A percentile compares a stretch with the other conserved stretches of the same genome.
Conservation (phyloP, 164 flowering plant genomes). For the Stephania japonica region DNA sequence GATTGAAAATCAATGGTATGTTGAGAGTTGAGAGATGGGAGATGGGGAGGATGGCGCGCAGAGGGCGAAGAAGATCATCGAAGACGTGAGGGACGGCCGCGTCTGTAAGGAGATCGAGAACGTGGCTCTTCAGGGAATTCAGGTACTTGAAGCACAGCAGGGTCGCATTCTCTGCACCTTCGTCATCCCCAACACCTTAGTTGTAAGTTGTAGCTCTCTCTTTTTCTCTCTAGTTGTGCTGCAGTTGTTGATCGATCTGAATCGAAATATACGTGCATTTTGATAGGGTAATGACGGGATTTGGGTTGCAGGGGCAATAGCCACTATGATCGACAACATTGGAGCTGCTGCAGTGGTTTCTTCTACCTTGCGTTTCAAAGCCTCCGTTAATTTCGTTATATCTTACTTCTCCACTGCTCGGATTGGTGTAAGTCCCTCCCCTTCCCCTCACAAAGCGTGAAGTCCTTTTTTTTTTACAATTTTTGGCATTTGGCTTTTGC, state of each 20-base stretch:
- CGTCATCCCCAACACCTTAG: constrained; percentile 17
- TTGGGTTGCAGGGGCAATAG: constrained; percentile 43
- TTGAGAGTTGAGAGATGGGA: neutral
- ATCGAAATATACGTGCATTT: neutral
- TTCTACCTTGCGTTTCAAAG: constrained; percentile 10
- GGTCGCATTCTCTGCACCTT: constrained; percentile 33
- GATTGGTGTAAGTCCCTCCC: constrained; percentile 19
- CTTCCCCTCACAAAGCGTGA: no score
- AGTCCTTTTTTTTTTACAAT: no score
- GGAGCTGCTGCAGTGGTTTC: constrained; percentile 19
- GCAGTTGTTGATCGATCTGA: neutral
- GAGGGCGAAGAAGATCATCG: constrained; percentile 21
- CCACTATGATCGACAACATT: constrained; percentile 30
- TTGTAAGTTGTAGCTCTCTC: constrained; percentile 16
- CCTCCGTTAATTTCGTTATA: constrained; percentile 22
- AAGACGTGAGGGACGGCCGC: constrained; percentile 14
- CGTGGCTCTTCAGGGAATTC: constrained; percentile 18
- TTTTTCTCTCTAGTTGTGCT: neutral
- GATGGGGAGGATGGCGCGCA: neutral
- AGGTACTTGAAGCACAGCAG: constrained; percentile 6
- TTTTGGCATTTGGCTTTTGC: no score
- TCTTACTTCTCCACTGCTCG: constrained; percentile 27
- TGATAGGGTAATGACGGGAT: constrained; percentile 32
- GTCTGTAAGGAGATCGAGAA: constrained; percentile 13
- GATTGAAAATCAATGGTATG: neutral